phyloP scores from a whole-genome alignment of 306 rosid species.

The Prunus mira region DNA sequence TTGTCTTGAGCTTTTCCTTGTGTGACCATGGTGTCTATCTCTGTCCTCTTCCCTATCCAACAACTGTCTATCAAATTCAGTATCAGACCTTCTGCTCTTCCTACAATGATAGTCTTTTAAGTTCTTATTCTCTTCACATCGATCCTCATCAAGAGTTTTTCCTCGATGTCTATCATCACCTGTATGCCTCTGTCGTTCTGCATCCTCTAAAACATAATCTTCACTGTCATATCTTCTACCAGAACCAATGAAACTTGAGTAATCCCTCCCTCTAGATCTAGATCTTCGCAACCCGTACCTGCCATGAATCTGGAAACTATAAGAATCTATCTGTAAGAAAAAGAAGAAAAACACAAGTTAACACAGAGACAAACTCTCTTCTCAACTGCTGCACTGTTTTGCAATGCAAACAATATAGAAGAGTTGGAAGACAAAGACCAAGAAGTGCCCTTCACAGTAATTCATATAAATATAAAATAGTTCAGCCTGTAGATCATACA shows the following conservation, averaged over 20 bases:
- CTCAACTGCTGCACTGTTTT: not conserved
- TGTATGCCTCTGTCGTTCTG: not conserved
- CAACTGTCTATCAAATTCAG: conserved; percentile 46
- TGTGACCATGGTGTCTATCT: conserved; percentile 17
- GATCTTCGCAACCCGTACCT: conserved; percentile 56
- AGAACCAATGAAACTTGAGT: conserved; percentile 26
- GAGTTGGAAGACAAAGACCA: not conserved
- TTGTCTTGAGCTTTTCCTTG: conserved; percentile 28
- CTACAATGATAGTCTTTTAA: conserved; percentile 24
- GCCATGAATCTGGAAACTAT: conserved; percentile 18
- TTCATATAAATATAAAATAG: not conserved
- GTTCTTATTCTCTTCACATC: conserved; percentile 18
- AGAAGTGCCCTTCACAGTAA: not conserved
- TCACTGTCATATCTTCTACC: conserved; percentile 37
- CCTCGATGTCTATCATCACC: conserved; percentile 29
- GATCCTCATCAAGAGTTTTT: conserved; percentile 32
- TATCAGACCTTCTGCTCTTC: conserved; percentile 36
- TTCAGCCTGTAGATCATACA: not conserved
- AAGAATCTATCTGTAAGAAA: not conserved
- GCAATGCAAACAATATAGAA: not conserved
- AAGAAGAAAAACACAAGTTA: conserved; percentile 7
- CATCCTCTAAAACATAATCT: conserved; percentile 9
- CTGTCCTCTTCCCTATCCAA: conserved; percentile 30
- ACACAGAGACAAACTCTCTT: not conserved
- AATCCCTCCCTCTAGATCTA: conserved; percentile 49